Percentiles rank a stretch among this genome's conserved stretches.
Evolutionary conservation across 352 stramenopile genomes (phyloP).

Genomic region (Globisporangium nodosum): DNA sequence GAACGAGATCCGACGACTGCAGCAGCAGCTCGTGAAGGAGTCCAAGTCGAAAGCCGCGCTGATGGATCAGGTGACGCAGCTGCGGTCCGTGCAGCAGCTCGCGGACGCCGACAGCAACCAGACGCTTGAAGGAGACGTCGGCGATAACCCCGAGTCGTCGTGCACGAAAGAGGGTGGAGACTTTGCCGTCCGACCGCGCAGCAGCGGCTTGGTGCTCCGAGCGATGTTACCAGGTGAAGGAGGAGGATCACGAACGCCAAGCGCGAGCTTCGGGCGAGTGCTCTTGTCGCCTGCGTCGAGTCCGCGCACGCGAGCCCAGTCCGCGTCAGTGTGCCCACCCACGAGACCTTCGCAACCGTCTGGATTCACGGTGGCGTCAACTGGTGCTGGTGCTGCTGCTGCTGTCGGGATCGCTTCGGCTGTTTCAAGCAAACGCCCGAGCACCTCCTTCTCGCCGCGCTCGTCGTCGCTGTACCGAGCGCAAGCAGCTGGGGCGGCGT

Average conservation of each 20-base stretch:
- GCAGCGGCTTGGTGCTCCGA: neutral
- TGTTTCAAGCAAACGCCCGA: conserved; percentile 19
- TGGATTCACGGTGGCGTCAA: neutral
- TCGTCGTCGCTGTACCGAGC: conserved; percentile 15
- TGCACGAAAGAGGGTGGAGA: no score
- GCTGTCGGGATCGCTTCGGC: neutral
- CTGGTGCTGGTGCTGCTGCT: neutral
- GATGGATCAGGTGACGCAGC: conserved; percentile 37
- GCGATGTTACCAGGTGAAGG: neutral
- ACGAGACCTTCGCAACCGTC: conserved; percentile 5
- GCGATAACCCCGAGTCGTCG: neutral
- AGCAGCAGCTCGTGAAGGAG: conserved; percentile 54
- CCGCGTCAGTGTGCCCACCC: conserved; percentile 25
- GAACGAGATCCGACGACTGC: conserved; percentile 61
- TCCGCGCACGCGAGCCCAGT: conserved; percentile 21
- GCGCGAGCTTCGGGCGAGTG: conserved; percentile 3
- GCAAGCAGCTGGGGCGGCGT: neutral
- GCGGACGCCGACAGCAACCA: conserved; percentile 4
- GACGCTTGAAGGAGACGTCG: neutral
- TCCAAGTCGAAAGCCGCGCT: conserved; percentile 36
- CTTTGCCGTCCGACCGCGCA: neutral
- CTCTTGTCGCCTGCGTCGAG: conserved; percentile 12
- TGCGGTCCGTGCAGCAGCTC: conserved; percentile 5
- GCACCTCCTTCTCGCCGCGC: conserved; percentile 39
- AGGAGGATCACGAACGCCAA: neutral